Evolutionary conservation across 306 rosid genomes (phyloP).

Genomic region (Psophocarpus tetragonolobus): DNA sequence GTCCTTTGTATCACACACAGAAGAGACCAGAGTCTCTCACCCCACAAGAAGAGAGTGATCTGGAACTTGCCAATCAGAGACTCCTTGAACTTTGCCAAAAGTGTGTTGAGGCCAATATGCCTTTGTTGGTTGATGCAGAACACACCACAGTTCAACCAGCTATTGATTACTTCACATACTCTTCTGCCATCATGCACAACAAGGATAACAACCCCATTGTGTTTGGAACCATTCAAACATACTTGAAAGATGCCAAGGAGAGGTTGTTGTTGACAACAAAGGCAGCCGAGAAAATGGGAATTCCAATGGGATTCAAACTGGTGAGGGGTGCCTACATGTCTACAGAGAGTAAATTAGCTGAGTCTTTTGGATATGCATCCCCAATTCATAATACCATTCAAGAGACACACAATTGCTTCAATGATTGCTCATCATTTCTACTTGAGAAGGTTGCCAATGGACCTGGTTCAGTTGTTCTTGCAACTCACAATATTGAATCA

Average conservation of each 20-base stretch:
- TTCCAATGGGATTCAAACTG: conserved; percentile 77
- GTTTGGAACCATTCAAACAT: conserved; percentile 78
- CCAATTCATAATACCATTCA: conserved; percentile 71
- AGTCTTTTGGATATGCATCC: conserved; percentile 57
- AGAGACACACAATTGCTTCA: conserved; percentile 75
- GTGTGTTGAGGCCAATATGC: conserved; percentile 57
- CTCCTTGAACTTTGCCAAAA: conserved; percentile 55
- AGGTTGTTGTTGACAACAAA: conserved; percentile 49
- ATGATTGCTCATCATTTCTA: conserved; percentile 62
- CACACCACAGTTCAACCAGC: conserved; percentile 84
- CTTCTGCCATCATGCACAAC: conserved; percentile 66
- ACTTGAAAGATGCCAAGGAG: conserved; percentile 81
- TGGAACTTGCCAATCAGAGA: conserved; percentile 58
- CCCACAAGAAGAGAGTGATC: conserved; percentile 63
- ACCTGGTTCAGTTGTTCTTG: conserved; percentile 64
- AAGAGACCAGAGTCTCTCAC: conserved; percentile 58
- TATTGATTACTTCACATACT: conserved; percentile 84
- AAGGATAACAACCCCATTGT: conserved; percentile 53
- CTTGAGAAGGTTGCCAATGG: conserved; percentile 66
- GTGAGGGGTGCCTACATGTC: conserved; percentile 98
- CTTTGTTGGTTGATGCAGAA: conserved; percentile 78
- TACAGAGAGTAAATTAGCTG: conserved; percentile 58
- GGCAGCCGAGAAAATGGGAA: conserved; percentile 59
- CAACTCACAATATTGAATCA: conserved; percentile 89
- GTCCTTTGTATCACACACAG: conserved; percentile 79